Percentiles rank a stretch among this genome's conserved stretches.
Evolutionary conservation across 306 rosid genomes (phyloP).

Genomic region (Fragaria iinumae): DNA sequence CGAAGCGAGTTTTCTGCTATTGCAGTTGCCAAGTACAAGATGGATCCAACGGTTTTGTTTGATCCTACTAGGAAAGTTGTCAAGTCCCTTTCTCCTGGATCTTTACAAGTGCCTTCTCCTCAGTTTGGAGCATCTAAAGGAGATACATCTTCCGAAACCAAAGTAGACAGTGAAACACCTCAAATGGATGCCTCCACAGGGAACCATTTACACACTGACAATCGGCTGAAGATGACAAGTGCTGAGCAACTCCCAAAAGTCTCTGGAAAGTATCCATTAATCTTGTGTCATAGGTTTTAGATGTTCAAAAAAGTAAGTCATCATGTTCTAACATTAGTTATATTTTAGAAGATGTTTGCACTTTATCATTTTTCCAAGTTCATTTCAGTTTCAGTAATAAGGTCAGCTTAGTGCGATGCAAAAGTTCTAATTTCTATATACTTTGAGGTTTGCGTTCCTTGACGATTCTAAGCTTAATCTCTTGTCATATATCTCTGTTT

Average conservation of each 20-base stretch:
- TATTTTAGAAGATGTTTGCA: background rate
- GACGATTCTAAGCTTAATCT: conserved; percentile 16
- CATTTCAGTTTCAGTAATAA: background rate
- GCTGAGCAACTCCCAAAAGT: background rate
- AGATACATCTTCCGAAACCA: background rate
- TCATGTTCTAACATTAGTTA: background rate
- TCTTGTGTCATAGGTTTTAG: background rate
- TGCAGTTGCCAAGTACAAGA: background rate
- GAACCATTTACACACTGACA: background rate
- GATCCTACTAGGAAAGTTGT: conserved; percentile 2
- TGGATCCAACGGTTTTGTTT: background rate
- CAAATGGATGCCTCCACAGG: background rate
- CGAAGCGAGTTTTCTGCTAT: too few species aligned
- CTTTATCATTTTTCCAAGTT: background rate
- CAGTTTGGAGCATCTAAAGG: background rate
- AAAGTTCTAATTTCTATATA: too few species aligned
- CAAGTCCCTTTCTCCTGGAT: background rate
- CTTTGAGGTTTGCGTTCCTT: conserved; percentile 9
- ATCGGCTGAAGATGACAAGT: background rate
- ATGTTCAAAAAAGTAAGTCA: background rate
- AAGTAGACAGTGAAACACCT: background rate
- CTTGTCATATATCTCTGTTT: conserved; percentile 14
- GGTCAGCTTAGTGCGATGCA: background rate
- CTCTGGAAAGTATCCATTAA: conserved; percentile 14
- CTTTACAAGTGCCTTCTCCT: conserved; percentile 1